phyloP scores from a whole-genome alignment of 2,329 filamentous ascomycete species.

The Hypoxylon sp. region DNA sequence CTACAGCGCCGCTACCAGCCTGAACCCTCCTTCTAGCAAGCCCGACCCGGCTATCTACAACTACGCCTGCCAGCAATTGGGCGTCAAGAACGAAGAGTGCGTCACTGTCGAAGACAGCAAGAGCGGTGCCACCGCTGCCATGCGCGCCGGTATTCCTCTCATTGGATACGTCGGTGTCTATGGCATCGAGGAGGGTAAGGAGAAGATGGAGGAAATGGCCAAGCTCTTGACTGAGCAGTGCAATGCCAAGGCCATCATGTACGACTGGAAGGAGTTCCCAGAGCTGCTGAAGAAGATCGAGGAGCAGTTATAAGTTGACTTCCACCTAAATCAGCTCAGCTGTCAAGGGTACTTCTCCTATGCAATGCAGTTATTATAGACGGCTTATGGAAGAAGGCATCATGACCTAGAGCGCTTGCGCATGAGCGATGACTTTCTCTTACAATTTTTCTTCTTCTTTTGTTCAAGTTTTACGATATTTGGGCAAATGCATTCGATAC shows the following conservation, averaged over 20 bases:
- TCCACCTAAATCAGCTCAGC: neutral
- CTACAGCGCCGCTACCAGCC: constrained; percentile 78
- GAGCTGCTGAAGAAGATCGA: constrained; percentile 57
- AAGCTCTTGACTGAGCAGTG: constrained; percentile 66
- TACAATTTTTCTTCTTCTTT: neutral
- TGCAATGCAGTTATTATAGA: constrained; percentile 11
- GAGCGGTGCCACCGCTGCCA: constrained; percentile 77
- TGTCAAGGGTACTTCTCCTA: constrained; percentile 17
- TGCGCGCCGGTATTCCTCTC: constrained; percentile 77
- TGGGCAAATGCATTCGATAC: constrained; percentile 19
- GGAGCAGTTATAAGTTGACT: constrained; percentile 53
- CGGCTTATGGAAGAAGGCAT: constrained; percentile 23
- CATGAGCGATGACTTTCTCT: constrained; percentile 23
- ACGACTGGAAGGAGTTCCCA: constrained; percentile 61
- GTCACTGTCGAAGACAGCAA: constrained; percentile 82
- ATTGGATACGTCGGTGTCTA: constrained; percentile 79
- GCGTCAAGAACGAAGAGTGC: constrained; percentile 74
- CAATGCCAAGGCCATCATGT: constrained; percentile 65
- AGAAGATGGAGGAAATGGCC: constrained; percentile 70
- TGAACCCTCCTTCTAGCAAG: constrained; percentile 78
- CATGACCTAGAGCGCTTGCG: constrained; percentile 20
- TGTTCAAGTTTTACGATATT: constrained; percentile 2
- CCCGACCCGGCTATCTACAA: constrained; percentile 83
- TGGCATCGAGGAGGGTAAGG: constrained; percentile 59
- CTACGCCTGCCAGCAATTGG: constrained; percentile 75